Conservation (phyloP, 805 yeast species). For the Saturnispora dispora region DNA sequence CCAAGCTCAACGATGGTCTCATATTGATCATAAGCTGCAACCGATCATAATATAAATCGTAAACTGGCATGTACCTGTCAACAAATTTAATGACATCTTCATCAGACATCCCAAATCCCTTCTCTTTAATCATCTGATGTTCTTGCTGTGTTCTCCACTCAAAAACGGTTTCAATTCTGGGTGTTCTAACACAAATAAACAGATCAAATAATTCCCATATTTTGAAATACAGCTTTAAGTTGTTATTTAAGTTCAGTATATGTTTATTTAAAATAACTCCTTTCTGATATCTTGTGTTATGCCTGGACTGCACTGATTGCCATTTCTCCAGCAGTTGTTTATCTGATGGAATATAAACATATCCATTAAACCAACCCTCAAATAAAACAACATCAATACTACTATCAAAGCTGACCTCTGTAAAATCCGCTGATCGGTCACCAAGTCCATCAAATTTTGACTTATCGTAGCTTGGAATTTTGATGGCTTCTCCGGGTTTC, state of each 20-base stretch:
- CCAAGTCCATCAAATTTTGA: conserved; percentile 66
- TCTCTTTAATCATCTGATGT: conserved; percentile 40
- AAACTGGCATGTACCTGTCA: conserved; percentile 80
- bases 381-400: conserved; percentile 56
- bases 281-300: conserved; percentile 14
- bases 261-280: conserved; percentile 12
- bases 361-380: conserved; percentile 96
- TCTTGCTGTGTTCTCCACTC: conserved; percentile 78
- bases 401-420: conserved; percentile 21
- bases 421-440: conserved; percentile 53
- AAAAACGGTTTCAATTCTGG: conserved; percentile 52
- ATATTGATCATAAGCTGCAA: conserved; percentile 8
- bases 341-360: conserved; percentile 32
- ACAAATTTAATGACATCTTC: conserved; percentile 59
- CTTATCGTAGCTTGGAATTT: conserved; percentile 72
- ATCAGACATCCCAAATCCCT: conserved; percentile 78
- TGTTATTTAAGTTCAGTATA: conserved; percentile 39
- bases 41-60: conserved; percentile 50
- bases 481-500: conserved; percentile 19
- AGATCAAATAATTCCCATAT: conserved; percentile 52
- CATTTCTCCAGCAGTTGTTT: conserved; percentile 24
- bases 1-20: conserved; percentile 8
- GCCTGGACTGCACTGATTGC: conserved; percentile 15
- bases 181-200: conserved; percentile 56
- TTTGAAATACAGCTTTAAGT: conserved; percentile 39